These are phyloP conservation scores for Caryocar brasiliense DNA, from an alignment of 441 rosid genomes.

Conservation along the genomic window DNA sequence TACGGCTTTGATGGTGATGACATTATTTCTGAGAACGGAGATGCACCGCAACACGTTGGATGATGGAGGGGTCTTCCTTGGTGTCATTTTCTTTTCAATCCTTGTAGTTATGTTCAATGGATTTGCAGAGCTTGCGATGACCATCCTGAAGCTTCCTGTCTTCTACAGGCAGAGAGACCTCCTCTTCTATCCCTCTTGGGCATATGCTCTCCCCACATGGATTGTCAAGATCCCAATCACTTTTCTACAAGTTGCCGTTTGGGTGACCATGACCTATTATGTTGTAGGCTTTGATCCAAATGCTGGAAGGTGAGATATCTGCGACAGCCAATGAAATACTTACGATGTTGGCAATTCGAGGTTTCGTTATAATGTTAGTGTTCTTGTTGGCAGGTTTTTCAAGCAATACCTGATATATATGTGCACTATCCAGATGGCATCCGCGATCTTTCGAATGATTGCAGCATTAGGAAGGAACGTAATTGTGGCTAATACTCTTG, in stretches of 20 bases:
- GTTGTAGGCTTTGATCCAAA: conserved; percentile 71
- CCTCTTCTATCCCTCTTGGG: conserved; percentile 68
- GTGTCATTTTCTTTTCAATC: conserved; percentile 51
- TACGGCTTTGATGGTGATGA: conserved; percentile 36
- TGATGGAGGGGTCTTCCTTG: conserved; percentile 51
- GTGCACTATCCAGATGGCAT: conserved; percentile 54
- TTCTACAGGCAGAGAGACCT: conserved; percentile 78
- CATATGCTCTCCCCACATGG: conserved; percentile 65
- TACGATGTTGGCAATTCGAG: too few species aligned
- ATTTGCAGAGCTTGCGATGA: conserved; percentile 59
- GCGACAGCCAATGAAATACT: too few species aligned
- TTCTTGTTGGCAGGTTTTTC: conserved; percentile 72
- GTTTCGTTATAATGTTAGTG: too few species aligned
- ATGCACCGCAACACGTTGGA: conserved; percentile 31
- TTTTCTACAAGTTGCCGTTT: conserved; percentile 47
- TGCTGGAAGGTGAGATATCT: conserved; percentile 58
- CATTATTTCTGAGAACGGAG: conserved; percentile 57
- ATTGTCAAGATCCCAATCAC: conserved; percentile 63
- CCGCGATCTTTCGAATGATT: conserved; percentile 49
- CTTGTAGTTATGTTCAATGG: conserved; percentile 61
- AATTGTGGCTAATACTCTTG: conserved; percentile 65
- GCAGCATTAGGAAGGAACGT: conserved; percentile 58
- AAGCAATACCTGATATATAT: conserved; percentile 52
- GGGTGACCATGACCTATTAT: conserved; percentile 62
- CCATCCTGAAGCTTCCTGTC: conserved; percentile 69